Conservation (phyloP, 495 filamentous ascomycete genomes). For the Evernia prunastri region DNA sequence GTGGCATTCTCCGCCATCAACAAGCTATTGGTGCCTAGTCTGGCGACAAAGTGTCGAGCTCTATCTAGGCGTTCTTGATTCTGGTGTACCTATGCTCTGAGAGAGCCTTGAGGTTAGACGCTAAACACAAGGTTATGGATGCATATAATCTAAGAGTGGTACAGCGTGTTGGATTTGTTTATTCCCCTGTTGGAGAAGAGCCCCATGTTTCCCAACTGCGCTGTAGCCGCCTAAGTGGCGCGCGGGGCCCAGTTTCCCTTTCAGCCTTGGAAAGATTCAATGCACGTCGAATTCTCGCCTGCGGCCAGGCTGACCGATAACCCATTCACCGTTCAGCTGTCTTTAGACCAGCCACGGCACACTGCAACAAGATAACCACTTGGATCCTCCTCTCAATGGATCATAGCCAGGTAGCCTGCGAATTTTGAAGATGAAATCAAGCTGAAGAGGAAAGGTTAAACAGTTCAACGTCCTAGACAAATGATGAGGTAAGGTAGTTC, state of each 20-base stretch:
- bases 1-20: background rate
- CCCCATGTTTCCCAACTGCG: background rate
- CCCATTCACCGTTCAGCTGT: background rate
- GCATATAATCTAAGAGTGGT: background rate
- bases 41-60: background rate
- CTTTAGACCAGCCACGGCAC: background rate
- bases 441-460: background rate
- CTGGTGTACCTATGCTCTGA: background rate
- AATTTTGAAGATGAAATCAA: too few species aligned
- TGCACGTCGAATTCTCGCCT: background rate
- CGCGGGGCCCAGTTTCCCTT: background rate
- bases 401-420: too few species aligned
- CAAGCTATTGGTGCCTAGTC: background rate
- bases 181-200: background rate
- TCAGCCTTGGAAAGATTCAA: background rate
- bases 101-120: background rate
- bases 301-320: background rate
- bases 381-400: background rate
- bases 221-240: constrained; percentile 3
- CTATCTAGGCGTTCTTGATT: background rate
- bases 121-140: background rate
- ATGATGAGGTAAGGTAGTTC: background rate
- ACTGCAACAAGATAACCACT: background rate
- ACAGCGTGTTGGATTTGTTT: background rate
- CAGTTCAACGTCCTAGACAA: background rate